A percentile compares a stretch with the other conserved stretches of the same genome.
phyloP scores from a whole-genome alignment of 208 protist species.

The Acanthamoeba divionensis region DNA sequence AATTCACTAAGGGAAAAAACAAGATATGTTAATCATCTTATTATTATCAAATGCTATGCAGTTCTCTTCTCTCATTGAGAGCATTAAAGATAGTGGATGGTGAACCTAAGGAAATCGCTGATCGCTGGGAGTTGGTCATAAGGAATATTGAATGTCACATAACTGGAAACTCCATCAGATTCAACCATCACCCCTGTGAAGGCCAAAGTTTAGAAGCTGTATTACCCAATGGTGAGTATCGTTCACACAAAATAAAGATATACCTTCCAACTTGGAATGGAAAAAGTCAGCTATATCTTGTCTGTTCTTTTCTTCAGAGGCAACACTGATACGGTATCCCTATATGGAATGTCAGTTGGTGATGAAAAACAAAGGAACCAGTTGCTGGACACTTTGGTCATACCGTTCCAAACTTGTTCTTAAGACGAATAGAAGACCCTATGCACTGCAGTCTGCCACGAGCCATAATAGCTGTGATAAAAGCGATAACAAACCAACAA shows the following conservation, averaged over 20 bases:
- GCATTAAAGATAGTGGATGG: not conserved
- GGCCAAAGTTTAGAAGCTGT: not conserved
- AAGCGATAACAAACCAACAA: no score
- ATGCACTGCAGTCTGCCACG: conserved; percentile 30
- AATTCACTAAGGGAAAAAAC: not conserved
- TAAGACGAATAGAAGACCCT: conserved; percentile 34
- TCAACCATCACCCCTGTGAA: not conserved
- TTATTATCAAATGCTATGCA: not conserved
- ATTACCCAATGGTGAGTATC: not conserved
- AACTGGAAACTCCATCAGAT: conserved; percentile 23
- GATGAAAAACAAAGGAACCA: not conserved
- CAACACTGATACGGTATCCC: conserved; percentile 45
- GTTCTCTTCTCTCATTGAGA: not conserved
- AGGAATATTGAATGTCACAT: conserved; percentile 41
- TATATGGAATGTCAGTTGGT: not conserved
- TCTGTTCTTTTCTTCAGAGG: not conserved
- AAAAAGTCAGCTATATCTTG: conserved; percentile 7
- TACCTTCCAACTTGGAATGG: conserved; percentile 1
- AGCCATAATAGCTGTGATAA: conserved; percentile 40
- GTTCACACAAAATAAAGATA: not conserved
- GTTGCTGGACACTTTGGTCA: no score
- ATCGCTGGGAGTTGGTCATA: not conserved
- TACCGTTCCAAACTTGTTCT: conserved; percentile 57
- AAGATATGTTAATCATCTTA: not conserved
- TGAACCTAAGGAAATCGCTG: not conserved